phyloP scores from a whole-genome alignment of 805 yeast species.

The Lipomyces sp. region DNA sequence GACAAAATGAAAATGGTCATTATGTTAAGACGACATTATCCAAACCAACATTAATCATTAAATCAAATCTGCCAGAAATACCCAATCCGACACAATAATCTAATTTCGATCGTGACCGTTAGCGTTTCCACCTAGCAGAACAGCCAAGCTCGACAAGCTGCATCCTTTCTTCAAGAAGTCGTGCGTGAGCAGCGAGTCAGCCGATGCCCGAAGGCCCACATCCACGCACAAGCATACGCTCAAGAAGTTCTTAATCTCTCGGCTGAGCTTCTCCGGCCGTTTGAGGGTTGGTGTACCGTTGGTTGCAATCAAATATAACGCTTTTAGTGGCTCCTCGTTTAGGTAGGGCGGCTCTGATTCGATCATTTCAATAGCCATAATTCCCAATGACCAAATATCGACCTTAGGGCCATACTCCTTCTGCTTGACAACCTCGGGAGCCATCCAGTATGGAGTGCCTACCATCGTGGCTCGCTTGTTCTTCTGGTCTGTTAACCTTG shows the following conservation, averaged over 20 bases:
- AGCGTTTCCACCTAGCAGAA: conserved; percentile 29
- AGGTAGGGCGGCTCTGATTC: conserved; percentile 85
- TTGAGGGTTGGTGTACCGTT: conserved; percentile 81
- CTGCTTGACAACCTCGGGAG: conserved; percentile 81
- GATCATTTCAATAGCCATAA: conserved; percentile 86
- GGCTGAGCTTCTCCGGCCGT: conserved; percentile 69
- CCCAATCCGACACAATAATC: neutral
- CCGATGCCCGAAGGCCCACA: conserved; percentile 85
- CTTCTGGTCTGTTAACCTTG: conserved; percentile 73
- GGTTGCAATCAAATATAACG: conserved; percentile 74
- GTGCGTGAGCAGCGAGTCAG: conserved; percentile 84
- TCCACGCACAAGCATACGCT: conserved; percentile 94
- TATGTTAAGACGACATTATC: too few species aligned
- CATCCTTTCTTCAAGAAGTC: conserved; percentile 63
- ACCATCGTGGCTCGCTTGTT: conserved; percentile 83
- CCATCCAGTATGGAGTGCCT: conserved; percentile 91
- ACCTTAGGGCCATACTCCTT: conserved; percentile 82
- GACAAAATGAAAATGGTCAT: neutral
- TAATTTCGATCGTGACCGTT: neutral
- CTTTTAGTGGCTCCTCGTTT: conserved; percentile 78
- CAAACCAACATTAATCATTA: too few species aligned
- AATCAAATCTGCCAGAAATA: neutral
- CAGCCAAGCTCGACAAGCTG: conserved; percentile 55
- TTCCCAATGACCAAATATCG: conserved; percentile 82
- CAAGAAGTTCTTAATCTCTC: conserved; percentile 80